Conservation (phyloP, 2,329 filamentous ascomycete genomes). For the Zymoseptoria pseudotritici region DNA sequence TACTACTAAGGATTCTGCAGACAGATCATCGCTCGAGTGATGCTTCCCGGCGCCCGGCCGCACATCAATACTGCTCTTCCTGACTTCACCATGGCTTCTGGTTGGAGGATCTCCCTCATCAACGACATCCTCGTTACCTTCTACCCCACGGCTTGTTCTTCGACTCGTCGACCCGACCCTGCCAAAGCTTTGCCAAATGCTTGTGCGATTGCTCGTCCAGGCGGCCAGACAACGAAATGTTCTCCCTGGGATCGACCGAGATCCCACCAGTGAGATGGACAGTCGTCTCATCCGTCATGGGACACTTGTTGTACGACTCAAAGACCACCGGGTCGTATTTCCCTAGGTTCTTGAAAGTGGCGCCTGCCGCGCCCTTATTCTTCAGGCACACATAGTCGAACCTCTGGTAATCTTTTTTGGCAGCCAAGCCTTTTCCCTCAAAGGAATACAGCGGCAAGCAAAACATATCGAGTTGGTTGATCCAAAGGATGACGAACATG, state of each 20-base stretch:
- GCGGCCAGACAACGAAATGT: background rate
- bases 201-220: background rate
- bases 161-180: background rate
- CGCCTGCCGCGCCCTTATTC: background rate
- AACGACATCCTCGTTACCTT: too few relatives aligned
- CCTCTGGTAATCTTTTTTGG: background rate
- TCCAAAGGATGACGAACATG: conserved; percentile 14
- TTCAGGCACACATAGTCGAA: background rate
- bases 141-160: background rate
- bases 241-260: background rate
- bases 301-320: background rate
- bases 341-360: background rate
- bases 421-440: background rate
- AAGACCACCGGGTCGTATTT: background rate
- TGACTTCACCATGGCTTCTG: too few relatives aligned
- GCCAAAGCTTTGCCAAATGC: background rate
- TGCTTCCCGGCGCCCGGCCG: too few relatives aligned
- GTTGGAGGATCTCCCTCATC: too few relatives aligned
- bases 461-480: conserved; percentile 8
- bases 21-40: too few relatives aligned
- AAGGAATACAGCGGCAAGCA: conserved; percentile 14
- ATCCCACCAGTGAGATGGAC: background rate
- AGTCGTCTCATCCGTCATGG: background rate
- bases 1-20: too few relatives aligned
- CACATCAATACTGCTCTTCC: too few relatives aligned